These are phyloP conservation scores for Sphaerulina musiva DNA, from an alignment of 2,329 filamentous ascomycete genomes.

Conservation along the genomic window DNA sequence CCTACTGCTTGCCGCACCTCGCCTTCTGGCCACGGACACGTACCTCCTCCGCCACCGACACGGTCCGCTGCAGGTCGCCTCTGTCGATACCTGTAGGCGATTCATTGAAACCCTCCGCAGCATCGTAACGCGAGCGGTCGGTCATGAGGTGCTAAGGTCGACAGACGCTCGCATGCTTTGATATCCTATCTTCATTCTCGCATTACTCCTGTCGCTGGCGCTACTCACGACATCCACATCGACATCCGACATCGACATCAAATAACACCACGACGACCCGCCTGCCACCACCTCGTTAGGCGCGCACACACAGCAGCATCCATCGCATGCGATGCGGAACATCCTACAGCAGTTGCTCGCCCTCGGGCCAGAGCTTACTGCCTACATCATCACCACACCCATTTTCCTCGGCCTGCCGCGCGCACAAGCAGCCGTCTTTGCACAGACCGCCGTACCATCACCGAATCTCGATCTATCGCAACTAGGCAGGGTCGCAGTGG, in stretches of 20 bases:
- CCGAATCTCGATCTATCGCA: slow-evolving; percentile 71
- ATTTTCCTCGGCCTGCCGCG: slow-evolving; percentile 16
- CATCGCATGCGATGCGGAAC: slow-evolving; percentile 27
- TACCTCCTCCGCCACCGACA: slow-evolving; percentile 1
- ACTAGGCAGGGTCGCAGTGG: slow-evolving; percentile 76
- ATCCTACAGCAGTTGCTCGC: slow-evolving; percentile 31
- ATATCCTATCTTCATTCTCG: background rate
- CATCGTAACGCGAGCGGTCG: background rate
- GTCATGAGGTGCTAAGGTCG: background rate
- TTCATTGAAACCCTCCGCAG: background rate
- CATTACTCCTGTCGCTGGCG: background rate
- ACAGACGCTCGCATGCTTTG: background rate
- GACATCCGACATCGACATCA: background rate
- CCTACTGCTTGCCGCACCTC: background rate
- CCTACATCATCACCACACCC: slow-evolving; percentile 28
- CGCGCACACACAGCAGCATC: background rate
- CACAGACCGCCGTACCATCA: slow-evolving; percentile 41
- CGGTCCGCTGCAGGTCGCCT: background rate
- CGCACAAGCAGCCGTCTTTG: slow-evolving; percentile 19
- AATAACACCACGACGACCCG: background rate
- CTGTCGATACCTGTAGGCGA: background rate
- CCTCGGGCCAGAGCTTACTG: slow-evolving; percentile 32
- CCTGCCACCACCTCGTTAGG: slow-evolving; percentile 1
- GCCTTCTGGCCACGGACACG: background rate
- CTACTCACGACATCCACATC: background rate